Conservation (phyloP, 306 rosid genomes). For the Cyclanthera cordifolia region DNA sequence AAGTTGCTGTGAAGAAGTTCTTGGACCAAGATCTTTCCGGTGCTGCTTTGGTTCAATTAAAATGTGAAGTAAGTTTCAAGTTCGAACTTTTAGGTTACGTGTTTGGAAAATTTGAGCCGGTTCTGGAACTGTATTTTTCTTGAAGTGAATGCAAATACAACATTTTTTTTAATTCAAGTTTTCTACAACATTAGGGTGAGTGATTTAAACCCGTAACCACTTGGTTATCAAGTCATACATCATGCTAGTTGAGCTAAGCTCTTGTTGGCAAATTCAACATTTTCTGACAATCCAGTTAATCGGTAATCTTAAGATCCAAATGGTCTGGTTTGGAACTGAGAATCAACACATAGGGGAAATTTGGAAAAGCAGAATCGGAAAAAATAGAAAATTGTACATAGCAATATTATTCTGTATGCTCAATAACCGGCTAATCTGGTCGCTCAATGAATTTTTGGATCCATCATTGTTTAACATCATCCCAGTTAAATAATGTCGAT, state of each 20-base stretch:
- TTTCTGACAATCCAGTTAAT: neutral
- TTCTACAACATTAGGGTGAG: too few species aligned
- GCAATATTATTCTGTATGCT: neutral
- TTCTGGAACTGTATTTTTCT: neutral
- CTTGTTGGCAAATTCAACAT: too few species aligned
- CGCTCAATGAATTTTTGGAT: neutral
- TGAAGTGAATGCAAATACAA: neutral
- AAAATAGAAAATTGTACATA: neutral
- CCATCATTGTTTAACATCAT: neutral
- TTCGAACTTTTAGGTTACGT: constrained; percentile 5
- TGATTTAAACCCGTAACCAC: too few species aligned
- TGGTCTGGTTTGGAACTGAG: neutral
- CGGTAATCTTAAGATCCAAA: neutral
- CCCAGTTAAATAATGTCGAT: neutral
- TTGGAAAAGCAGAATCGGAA: neutral
- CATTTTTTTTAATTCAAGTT: too few species aligned
- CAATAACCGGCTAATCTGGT: neutral
- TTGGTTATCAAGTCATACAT: too few species aligned
- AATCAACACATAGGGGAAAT: neutral
- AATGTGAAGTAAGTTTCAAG: constrained; percentile 67
- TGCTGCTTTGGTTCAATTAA: constrained; percentile 81
- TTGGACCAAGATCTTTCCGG: constrained; percentile 93
- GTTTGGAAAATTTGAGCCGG: constrained; percentile 4
- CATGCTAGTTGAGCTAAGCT: too few species aligned
- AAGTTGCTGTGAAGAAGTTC: constrained; percentile 98